Percentiles rank a stretch among this genome's conserved stretches.
Evolutionary conservation across 1,139 yeast species (phyloP).

Genomic region (Yamadazyma siamensis): DNA sequence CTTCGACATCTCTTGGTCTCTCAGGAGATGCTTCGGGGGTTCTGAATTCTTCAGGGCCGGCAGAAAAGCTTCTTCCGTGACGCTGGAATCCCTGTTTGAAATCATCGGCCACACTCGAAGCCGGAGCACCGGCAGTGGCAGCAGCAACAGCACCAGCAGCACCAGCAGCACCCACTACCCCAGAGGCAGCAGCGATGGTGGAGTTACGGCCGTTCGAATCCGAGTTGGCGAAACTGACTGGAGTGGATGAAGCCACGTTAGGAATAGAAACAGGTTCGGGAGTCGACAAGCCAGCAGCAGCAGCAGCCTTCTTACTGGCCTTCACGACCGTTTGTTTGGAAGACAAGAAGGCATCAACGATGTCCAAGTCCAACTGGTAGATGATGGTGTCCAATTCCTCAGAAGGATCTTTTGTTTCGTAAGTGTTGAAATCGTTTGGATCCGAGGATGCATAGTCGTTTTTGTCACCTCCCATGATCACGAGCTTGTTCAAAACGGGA

Average conservation of each 20-base stretch:
- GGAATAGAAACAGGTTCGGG: constrained; percentile 1
- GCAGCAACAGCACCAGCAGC: constrained; percentile 15
- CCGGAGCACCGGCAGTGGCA: constrained; percentile 9
- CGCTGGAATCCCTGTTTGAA: constrained; percentile 22
- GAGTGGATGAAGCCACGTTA: background rate
- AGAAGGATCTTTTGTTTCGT: constrained; percentile 46
- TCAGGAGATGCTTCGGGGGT: constrained; percentile 41
- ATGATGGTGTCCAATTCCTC: constrained; percentile 56
- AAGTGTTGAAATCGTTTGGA: constrained; percentile 39
- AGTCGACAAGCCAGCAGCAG: constrained; percentile 8
- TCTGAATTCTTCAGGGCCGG: constrained; percentile 42
- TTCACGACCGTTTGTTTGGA: constrained; percentile 17
- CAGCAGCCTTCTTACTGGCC: constrained; percentile 13
- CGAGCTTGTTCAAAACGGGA: constrained; percentile 60
- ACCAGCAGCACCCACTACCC: constrained; percentile 6
- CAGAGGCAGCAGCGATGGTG: constrained; percentile 4
- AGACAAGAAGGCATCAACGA: constrained; percentile 32
- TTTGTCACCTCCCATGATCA: constrained; percentile 92
- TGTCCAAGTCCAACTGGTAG: constrained; percentile 54
- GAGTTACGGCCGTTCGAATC: background rate
- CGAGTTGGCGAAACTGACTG: constrained; percentile 1
- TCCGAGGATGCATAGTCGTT: constrained; percentile 49
- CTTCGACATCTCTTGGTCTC: constrained; percentile 15
- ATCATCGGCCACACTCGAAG: constrained; percentile 12
- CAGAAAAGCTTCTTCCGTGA: constrained; percentile 38